Conservation (phyloP, 352 stramenopile species). For the Phytopythium chamaehyphon region DNA sequence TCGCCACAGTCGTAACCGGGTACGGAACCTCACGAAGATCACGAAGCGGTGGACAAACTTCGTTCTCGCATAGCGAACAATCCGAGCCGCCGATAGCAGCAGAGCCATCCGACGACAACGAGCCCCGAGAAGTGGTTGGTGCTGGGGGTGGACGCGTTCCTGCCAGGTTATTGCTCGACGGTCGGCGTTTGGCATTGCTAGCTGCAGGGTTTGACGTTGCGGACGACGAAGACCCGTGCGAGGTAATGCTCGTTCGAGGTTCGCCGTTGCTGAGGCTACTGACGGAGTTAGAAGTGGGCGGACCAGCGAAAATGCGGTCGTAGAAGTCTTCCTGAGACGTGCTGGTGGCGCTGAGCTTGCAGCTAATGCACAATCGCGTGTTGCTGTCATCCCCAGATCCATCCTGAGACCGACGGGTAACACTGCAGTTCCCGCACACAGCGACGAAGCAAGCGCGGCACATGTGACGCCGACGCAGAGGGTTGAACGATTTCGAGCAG, state of each 20-base stretch:
- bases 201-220: neutral
- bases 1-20: conserved; percentile 16
- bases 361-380: conserved; percentile 68
- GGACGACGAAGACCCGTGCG: conserved; percentile 2
- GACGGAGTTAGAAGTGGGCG: neutral
- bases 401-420: conserved; percentile 27
- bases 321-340: conserved; percentile 48
- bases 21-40: conserved; percentile 57
- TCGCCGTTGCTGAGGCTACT: neutral
- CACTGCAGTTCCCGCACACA: conserved; percentile 71
- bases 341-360: conserved; percentile 63
- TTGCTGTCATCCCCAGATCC: conserved; percentile 22
- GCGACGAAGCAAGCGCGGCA: conserved; percentile 59
- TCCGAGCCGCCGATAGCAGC: conserved; percentile 10
- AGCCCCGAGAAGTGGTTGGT: neutral
- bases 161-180: conserved; percentile 1
- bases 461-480: conserved; percentile 65
- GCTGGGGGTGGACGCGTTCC: neutral
- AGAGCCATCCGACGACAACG: conserved; percentile 1
- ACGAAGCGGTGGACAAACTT: conserved; percentile 49
- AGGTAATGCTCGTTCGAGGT: neutral
- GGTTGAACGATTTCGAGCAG: conserved; percentile 82
- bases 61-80: conserved; percentile 57
- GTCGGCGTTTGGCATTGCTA: neutral
- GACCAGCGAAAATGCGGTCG: conserved; percentile 45